These are phyloP conservation scores for Lasiosphaeria hispida DNA, from an alignment of 495 filamentous ascomycete species.

Conservation along the genomic window DNA sequence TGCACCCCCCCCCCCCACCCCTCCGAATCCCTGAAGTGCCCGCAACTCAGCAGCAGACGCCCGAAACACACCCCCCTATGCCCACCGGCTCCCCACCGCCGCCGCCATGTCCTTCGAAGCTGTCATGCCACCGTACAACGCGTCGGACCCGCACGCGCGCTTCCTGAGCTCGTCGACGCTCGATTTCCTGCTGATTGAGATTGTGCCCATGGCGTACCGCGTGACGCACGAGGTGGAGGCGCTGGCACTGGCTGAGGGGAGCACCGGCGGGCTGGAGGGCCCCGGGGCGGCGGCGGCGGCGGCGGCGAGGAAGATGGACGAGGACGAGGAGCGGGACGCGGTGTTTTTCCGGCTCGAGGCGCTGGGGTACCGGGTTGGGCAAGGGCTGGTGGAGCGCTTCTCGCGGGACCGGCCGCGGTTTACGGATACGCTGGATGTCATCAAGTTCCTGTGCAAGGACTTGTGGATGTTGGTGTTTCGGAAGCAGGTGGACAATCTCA, in stretches of 20 bases:
- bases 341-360: slow-evolving; percentile 81
- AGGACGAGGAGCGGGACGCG: slow-evolving; percentile 77
- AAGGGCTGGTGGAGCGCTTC: slow-evolving; percentile 94
- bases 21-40: too few relatives aligned
- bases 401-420: slow-evolving; percentile 83
- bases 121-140: slow-evolving; percentile 63
- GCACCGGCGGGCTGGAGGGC: background rate
- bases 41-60: too few relatives aligned
- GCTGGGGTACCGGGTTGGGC: slow-evolving; percentile 86
- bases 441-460: slow-evolving; percentile 98
- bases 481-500: slow-evolving; percentile 97
- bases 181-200: slow-evolving; percentile 91
- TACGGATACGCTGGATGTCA: slow-evolving; percentile 81
- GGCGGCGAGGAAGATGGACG: slow-evolving; percentile 43
- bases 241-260: slow-evolving; percentile 13
- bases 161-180: slow-evolving; percentile 79
- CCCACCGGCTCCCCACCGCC: slow-evolving; percentile 6
- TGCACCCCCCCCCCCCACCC: too few relatives aligned
- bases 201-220: slow-evolving; percentile 91
- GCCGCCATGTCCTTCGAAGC: slow-evolving; percentile 74
- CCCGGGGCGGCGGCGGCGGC: slow-evolving; percentile 45
- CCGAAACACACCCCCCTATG: background rate
- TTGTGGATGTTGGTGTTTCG: slow-evolving; percentile 90
- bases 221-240: slow-evolving; percentile 59
- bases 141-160: slow-evolving; percentile 71